Base-by-base conservation (phyloP, 2,329 filamentous ascomycete species). In the Corinectria fuckeliana region DNA sequence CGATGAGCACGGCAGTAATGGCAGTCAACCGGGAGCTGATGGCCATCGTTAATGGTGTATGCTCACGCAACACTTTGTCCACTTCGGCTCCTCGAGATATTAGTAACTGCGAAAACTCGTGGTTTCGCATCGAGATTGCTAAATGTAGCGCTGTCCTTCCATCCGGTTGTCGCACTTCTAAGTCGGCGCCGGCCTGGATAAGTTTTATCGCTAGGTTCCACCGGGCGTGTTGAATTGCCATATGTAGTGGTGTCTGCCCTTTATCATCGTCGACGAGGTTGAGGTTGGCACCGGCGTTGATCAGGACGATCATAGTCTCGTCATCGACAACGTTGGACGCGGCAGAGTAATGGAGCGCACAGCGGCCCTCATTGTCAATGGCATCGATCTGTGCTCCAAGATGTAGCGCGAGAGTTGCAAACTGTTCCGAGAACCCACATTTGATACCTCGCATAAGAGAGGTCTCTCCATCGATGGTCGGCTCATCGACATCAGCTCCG, bases 91-190 rank as follows among this genome's bases (percentile, higher is more conserved):
- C 69, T 25, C 67, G 65, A 26, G 69, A 70, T 48, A 71, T 62
- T n/a, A 71, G 25, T 5, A 70, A 44, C 20, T 71, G 69, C 5
- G 69, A 63, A 20, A 71, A 64, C 48, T 71, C 69, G 47, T 71
- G 69, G 28, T 71, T 71, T 13, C 69, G 67, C 67, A 71, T 68
- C 3, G 65, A 55, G 28, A 71, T 71, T 23, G 69, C 56, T 42
- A 71, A 30, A 50, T 71, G 69, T 18, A 71, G 67, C 10, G 67
- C 69, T n/a, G 69, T 71, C 56, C 65, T 71, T 2, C 69, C 69
- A 28, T 71, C 66, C 6, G 67, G 66, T 23, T 65, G 54, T 4
- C 67, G 66, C 13, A 70, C 60, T 41, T 71, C 69, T 6, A 71
- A 44, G 50, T 71, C 63, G 28, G 69, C 69, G 10, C 69, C 69